phyloP scores from a whole-genome alignment of 2,329 filamentous ascomycete species.

The Zymoseptoria passerinii region DNA sequence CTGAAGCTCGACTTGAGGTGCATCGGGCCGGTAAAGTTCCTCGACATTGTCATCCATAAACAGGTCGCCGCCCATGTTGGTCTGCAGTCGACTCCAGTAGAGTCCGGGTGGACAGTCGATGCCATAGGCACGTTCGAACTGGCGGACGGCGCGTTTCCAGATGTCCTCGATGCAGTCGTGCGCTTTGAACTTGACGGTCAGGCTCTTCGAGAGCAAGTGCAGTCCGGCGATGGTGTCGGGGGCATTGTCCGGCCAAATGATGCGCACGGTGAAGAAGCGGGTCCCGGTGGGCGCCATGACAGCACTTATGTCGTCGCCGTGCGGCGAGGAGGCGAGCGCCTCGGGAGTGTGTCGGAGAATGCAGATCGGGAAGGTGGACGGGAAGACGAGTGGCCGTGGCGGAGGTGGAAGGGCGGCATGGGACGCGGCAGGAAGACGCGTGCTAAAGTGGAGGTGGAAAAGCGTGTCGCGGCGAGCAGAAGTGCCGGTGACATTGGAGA shows the following conservation, averaged over 20 bases:
- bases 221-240: neutral
- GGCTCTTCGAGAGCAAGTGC: neutral
- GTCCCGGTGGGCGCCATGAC: neutral
- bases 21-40: neutral
- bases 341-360: neutral
- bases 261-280: conserved; percentile 3
- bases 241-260: conserved; percentile 1
- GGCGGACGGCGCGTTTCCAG: conserved; percentile 2
- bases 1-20: conserved; percentile 1
- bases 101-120: conserved; percentile 2
- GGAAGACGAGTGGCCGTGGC: neutral
- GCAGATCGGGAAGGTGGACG: neutral
- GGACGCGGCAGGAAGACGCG: neutral
- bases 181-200: conserved; percentile 1
- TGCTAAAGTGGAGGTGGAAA: neutral
- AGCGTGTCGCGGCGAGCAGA: neutral
- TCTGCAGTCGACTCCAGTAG: conserved; percentile 3
- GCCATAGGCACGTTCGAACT: neutral
- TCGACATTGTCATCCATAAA: conserved; percentile 1
- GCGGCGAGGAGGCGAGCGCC: too few relatives aligned
- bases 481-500: neutral
- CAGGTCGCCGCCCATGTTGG: conserved; percentile 1
- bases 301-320: neutral
- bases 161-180: neutral
- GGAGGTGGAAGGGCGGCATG: neutral